Percentiles rank a stretch among this genome's conserved stretches.
phyloP scores from a whole-genome alignment of 108 stramenopile genomes.

The Mediolabrus comicus region DNA sequence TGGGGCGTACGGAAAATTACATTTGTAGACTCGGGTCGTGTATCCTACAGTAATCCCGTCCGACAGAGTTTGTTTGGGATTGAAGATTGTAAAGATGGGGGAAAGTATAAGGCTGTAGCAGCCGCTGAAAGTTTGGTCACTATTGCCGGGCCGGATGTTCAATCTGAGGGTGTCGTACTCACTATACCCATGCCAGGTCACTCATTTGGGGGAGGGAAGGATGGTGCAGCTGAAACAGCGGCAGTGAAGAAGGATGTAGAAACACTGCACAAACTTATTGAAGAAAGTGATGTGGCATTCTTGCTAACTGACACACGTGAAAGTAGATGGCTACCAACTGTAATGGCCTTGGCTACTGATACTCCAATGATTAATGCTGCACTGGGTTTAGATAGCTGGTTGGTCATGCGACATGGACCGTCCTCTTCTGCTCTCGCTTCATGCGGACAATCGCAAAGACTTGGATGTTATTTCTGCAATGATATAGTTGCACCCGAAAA shows the following conservation, averaged over 20 bases:
- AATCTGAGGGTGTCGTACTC: slow-evolving; percentile 65
- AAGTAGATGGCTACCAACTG: slow-evolving; percentile 97
- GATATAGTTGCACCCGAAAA: slow-evolving; percentile 98
- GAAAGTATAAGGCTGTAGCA: slow-evolving; percentile 88
- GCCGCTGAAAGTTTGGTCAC: slow-evolving; percentile 86
- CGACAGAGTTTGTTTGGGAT: slow-evolving; percentile 93
- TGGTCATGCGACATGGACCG: slow-evolving; percentile 96
- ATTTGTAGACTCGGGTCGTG: slow-evolving; percentile 94
- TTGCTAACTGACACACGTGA: slow-evolving; percentile 97
- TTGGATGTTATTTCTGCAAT: slow-evolving; percentile 99
- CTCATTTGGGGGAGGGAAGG: slow-evolving; percentile 50
- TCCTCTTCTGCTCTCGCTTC: slow-evolving; percentile 13
- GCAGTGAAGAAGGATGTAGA: slow-evolving; percentile 65
- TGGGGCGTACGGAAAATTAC: slow-evolving; percentile 97
- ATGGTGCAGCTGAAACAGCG: slow-evolving; percentile 50
- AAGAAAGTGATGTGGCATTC: slow-evolving; percentile 90
- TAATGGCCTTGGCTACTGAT: slow-evolving; percentile 88
- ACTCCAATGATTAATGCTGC: slow-evolving; percentile 94
- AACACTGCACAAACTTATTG: slow-evolving; percentile 69
- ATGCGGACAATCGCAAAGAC: slow-evolving; percentile 29
- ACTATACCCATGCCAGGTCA: slow-evolving; percentile 99
- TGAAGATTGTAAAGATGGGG: slow-evolving; percentile 86
- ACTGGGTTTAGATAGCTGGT: slow-evolving; percentile 94
- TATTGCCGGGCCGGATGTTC: slow-evolving; percentile 87
- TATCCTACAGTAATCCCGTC: slow-evolving; percentile 96